Conservation (phyloP, 1,284 basidiomycete genomes). For the Mixia osmundae region DNA sequence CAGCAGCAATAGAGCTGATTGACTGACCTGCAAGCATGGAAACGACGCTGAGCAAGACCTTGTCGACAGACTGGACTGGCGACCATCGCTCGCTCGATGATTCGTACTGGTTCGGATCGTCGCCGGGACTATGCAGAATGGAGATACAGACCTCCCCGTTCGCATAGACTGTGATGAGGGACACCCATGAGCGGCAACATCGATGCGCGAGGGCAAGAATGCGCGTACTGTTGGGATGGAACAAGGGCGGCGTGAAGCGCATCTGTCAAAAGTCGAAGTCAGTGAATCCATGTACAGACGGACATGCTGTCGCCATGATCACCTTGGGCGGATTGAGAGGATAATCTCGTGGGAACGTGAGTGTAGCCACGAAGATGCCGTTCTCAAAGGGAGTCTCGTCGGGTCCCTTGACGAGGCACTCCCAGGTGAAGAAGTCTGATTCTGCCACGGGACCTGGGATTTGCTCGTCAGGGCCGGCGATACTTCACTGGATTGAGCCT, state of each 20-base stretch:
- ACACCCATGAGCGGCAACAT: constrained; percentile 1
- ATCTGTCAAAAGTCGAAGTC: constrained; percentile 2
- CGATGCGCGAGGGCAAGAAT: background rate
- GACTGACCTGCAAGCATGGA: constrained; percentile 82
- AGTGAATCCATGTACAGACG: background rate
- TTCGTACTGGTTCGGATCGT: constrained; percentile 50
- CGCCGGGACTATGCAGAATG: constrained; percentile 89
- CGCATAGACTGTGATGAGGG: constrained; percentile 45
- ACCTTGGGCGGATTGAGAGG: constrained; percentile 77
- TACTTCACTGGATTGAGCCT: background rate
- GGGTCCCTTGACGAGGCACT: constrained; percentile 84
- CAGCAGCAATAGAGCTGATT: constrained; percentile 8
- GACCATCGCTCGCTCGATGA: constrained; percentile 93
- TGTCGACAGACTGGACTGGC: constrained; percentile 90
- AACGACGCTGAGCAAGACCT: constrained; percentile 71
- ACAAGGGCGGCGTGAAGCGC: constrained; percentile 33
- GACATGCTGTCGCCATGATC: background rate
- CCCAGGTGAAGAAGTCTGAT: constrained; percentile 94
- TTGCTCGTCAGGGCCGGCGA: background rate
- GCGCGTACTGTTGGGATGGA: constrained; percentile 82
- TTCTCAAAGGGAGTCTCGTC: constrained; percentile 98
- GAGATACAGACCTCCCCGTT: constrained; percentile 96
- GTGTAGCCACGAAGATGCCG: constrained; percentile 76
- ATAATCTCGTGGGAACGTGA: constrained; percentile 80
- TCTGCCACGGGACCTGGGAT: constrained; percentile 61